Percentiles rank a stretch among this genome's conserved stretches.
phyloP scores from a whole-genome alignment of 1,284 basidiomycete species.

The Sanghuangporus sanghuang region DNA sequence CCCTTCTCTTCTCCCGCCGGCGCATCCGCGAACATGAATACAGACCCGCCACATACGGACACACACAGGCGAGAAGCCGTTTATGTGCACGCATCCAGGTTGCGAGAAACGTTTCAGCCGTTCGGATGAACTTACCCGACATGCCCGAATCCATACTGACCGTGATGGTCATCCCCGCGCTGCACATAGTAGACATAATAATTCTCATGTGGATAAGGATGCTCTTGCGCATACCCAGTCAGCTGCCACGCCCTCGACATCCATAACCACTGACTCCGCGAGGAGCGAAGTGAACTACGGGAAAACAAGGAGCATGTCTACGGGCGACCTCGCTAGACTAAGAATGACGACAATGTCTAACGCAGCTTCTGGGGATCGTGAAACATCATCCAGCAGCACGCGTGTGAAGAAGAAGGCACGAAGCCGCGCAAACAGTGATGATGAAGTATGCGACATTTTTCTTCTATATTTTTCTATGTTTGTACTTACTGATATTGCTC shows the following conservation, averaged over 20 bases:
- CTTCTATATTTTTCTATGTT: slow-evolving; percentile 18
- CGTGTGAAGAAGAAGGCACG: slow-evolving; percentile 66
- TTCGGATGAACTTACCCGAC: slow-evolving; percentile 95
- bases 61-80: slow-evolving; percentile 97
- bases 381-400: slow-evolving; percentile 8
- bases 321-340: slow-evolving; percentile 29
- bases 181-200: neutral
- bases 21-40: slow-evolving; percentile 7
- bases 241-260: neutral
- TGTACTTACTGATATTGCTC: slow-evolving; percentile 21
- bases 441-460: slow-evolving; percentile 50
- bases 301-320: slow-evolving; percentile 15
- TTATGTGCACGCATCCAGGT: slow-evolving; percentile 87
- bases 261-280: neutral
- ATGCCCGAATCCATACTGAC: slow-evolving; percentile 87
- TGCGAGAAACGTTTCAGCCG: slow-evolving; percentile 98
- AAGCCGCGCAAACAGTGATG: slow-evolving; percentile 73
- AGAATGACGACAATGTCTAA: slow-evolving; percentile 23
- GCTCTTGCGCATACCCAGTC: neutral
- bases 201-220: neutral
- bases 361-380: neutral
- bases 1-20: neutral
- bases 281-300: neutral
- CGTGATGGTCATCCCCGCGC: slow-evolving; percentile 28
- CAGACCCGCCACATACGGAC: slow-evolving; percentile 97